phyloP scores from a whole-genome alignment of 257 asterid genomes.

The Asclepias syriaca region DNA sequence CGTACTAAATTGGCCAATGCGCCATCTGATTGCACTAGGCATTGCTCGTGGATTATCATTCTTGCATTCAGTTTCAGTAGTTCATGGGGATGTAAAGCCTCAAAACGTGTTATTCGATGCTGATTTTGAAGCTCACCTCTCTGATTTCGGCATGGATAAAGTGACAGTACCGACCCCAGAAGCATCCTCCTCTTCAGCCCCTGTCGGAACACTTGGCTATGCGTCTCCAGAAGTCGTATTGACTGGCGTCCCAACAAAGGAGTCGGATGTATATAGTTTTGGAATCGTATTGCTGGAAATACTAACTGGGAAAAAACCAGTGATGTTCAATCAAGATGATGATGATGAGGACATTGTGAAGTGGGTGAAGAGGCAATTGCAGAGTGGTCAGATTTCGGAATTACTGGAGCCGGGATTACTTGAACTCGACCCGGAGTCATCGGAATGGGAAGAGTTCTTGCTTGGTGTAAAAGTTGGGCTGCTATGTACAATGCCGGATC shows the following conservation, averaged over 20 bases:
- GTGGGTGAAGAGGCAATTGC: slow-evolving; percentile 81
- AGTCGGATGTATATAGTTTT: slow-evolving; percentile 65
- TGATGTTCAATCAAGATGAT: slow-evolving; percentile 75
- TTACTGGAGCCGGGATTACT: slow-evolving; percentile 70
- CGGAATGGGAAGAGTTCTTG: slow-evolving; percentile 82
- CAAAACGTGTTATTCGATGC: slow-evolving; percentile 83
- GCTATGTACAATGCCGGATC: slow-evolving; percentile 75
- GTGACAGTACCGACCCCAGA: slow-evolving; percentile 43
- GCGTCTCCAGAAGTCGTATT: slow-evolving; percentile 57
- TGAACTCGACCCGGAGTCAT: slow-evolving; percentile 73
- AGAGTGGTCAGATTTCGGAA: slow-evolving; percentile 61
- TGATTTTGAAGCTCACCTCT: slow-evolving; percentile 80
- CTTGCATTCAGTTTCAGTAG: slow-evolving; percentile 48
- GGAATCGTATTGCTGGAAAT: slow-evolving; percentile 73
- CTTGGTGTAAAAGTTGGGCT: slow-evolving; percentile 70
- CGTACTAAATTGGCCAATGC: slow-evolving; percentile 89
- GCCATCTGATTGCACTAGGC: slow-evolving; percentile 79
- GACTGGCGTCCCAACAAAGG: slow-evolving; percentile 52
- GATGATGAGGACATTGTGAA: slow-evolving; percentile 86
- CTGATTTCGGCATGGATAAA: slow-evolving; percentile 70
- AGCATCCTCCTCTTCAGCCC: slow-evolving; percentile 54
- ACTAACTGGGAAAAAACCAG: slow-evolving; percentile 63
- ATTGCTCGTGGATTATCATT: slow-evolving; percentile 73
- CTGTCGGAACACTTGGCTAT: slow-evolving; percentile 64
- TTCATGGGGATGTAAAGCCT: slow-evolving; percentile 70